Evolutionary conservation across 2,329 filamentous ascomycete genomes (phyloP), one percentile per base, ranked within the genome.

Genomic region (Annulohypoxylon truncatum): DNA sequence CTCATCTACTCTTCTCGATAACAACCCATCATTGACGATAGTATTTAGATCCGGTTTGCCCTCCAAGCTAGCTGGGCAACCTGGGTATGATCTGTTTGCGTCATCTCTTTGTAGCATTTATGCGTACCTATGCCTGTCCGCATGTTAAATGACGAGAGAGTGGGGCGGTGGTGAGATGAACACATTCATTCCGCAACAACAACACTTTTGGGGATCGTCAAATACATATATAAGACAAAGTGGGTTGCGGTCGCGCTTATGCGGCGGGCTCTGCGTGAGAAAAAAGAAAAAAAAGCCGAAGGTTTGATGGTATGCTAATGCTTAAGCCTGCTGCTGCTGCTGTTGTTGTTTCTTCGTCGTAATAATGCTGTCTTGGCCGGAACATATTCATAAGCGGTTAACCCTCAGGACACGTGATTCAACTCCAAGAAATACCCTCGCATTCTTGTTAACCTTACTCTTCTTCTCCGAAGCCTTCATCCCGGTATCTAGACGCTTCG

Each of bases 401-500:
- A 15, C 24, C 15, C 44, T 50, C 31, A 55, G n/a, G 38, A 33
- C 46, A 40, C 38, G 4, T 40, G 28, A 28, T 38, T 24, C 2
- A 12, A n/a, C 9, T 47, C 15, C n/a, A 12, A 29, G n/a, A 40
- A 52, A 33, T 31, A 24, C 9, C n/a, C 18, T 29, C 40, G 20
- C 5, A 26, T 35, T 56, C n/a, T 44, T 44, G 5, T 51, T 33
- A 44, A 38, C 40, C 44, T 52, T n/a, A 1, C n/a, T 48, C 35
- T 9, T 53, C 53, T 10, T 60, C 60, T 31, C 22, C 22, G 13
- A 46, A 57, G 15, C 22, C 58, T 50, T 68, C 55, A 12, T 55
- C 52, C 13, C 60, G 44, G 20, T 51, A 44, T 40, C 55, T 47
- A 12, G 69, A 71, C 18, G 70, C 71, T 33, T 74, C 70, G 12